Evolutionary conservation across 495 filamentous ascomycete species (phyloP), one percentile per base, ranked within the genome.

Genomic region (Penicillium bialowiezense): DNA sequence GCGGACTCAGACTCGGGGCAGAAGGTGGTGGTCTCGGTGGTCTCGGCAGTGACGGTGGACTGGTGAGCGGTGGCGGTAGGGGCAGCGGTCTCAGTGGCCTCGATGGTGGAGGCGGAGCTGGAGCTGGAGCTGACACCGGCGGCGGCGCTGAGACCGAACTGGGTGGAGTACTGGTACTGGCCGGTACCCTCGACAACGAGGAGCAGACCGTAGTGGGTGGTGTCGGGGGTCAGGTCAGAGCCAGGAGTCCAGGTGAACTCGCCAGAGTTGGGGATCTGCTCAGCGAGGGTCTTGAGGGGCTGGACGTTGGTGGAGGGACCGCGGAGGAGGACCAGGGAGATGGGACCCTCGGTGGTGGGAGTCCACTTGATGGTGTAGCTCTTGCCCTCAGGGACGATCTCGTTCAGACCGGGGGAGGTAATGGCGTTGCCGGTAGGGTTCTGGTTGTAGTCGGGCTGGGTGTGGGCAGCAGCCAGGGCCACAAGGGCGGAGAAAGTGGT

Each of bases 101-200:
- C 58, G 33, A 58, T 44, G 44, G 52, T 50, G 51, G 55, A 53
- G 52, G 62, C 51, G 21, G 56, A 48, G 35, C 54, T 52, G 18
- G 59, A 10, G 29, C 12, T 18, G 35, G 52, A 34, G 39, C 41
- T 47, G 31, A 56, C 41, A 53, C 67, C 43, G 48, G 60, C 23
- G 63, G 70, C n/a, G 64, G 78, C 50, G 65, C 78, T 49, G 71
- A 89, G 71, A 58, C 85, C 85, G 69, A 87, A 89, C 61, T 88
- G 85, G 34, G 79, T 81, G 19, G 77, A 78, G 69, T 79, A 89
- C 64, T 89, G 85, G 74, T 82, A 88, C 55, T 75, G 60, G 56
- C 83, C 81, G 49, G 73, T 80, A 8, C 63, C 68, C 61, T 85
- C 81, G 31, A 75, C 79, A 50, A 87, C 83, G 52, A 89, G 63